Evolutionary conservation across 345 rosid species (phyloP), one percentile per base, ranked within the genome.

Genomic region (Ailanthus altissimus): DNA sequence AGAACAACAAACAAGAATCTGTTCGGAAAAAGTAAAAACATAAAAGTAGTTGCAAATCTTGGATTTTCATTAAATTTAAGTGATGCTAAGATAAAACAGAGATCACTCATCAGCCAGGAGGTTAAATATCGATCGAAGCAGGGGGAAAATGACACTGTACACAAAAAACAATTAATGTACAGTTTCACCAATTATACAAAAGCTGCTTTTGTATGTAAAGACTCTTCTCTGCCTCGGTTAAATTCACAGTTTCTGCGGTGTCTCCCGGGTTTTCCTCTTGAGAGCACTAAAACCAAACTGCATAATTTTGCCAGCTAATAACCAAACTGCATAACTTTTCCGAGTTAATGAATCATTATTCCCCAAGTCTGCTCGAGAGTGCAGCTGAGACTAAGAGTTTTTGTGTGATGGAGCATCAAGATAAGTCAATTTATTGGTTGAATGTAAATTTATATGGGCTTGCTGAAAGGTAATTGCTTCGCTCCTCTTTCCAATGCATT

Each of bases 401-500:
- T 49, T 36, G 40, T 71, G 57, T 54, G 40, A 60, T 12, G 21
- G 57, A 56, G 74, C 70, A 54, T 72, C 67, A 59, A 67, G 46
- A 75, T 53, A 38, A 54, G 81, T 67, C 73, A 75, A 78, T 73
- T 18, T 53, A 40, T 45, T 63, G 15, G 61, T 16, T 12, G 47
- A 15, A 43, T 26, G 47, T 47, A 23, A 16, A 21, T 77, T 75
- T 78, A 84, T 54, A 74, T 75, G n/a, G 81, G 86, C 64, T 82
- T 74, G 71, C 81, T 78, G 85, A 88, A 93, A 7, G 99, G 97
- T 75, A 87, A 77, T 74, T 83, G 89, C 80, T 87, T 87, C 58
- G 79, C 88, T 49, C 98, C 98, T 56, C 78, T 75, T 28, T 93
- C 94, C 67, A 91, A 86, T 0, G 92, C 93, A 14, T 88, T 86